Conservation (phyloP, 768 basidiomycete species). For the Rhodotorula babjevae region DNA sequence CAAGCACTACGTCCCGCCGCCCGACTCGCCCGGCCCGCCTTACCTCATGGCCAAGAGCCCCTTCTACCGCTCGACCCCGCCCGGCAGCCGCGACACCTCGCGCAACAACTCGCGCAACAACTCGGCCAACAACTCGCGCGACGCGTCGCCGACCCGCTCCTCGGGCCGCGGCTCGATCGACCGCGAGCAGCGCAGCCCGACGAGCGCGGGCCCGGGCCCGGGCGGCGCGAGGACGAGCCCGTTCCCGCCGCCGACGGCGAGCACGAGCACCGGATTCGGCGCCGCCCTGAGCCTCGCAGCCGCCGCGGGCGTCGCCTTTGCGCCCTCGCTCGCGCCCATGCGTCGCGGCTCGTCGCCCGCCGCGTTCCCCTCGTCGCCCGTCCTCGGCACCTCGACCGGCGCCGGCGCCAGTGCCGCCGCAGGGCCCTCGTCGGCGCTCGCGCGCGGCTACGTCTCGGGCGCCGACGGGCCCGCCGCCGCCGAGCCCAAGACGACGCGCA, state of each 20-base stretch:
- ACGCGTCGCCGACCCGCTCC: neutral
- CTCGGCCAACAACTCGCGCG: constrained; percentile 14
- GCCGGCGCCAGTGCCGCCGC: too few species aligned
- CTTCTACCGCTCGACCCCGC: neutral
- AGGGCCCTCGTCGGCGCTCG: too few species aligned
- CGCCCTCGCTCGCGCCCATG: neutral
- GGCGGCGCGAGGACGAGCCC: neutral
- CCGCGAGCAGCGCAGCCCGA: neutral
- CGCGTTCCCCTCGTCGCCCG: neutral
- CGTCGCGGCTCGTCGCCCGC: constrained; percentile 26
- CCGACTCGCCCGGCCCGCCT: constrained; percentile 4
- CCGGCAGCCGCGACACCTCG: constrained; percentile 1
- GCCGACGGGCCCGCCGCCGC: neutral
- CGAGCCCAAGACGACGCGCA: constrained; percentile 35
- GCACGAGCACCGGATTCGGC: neutral
- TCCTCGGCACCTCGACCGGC: neutral
- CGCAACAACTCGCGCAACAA: constrained; percentile 4
- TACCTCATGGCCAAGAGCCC: neutral
- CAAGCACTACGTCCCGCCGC: constrained; percentile 10
- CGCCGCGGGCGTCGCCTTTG: neutral
- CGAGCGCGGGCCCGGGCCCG: too few species aligned
- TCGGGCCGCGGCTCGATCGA: neutral
- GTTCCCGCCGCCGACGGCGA: neutral
- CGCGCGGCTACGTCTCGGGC: neutral
- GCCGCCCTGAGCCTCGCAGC: neutral